Conservation (phyloP, 2,329 filamentous ascomycete genomes). For the Aspergillus proliferans region DNA sequence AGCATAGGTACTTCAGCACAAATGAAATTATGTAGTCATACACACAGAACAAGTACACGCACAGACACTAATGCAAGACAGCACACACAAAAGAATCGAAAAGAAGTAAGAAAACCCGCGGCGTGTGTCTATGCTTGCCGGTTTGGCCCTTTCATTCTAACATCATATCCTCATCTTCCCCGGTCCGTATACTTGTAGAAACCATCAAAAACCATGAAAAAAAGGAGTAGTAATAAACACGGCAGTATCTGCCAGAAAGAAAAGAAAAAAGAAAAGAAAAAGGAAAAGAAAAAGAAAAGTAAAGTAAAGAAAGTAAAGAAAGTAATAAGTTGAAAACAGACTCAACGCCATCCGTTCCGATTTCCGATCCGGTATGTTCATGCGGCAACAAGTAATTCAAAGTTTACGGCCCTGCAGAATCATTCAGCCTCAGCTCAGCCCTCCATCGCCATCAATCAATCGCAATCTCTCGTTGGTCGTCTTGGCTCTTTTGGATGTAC, state of each 20-base stretch:
- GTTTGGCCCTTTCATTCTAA: too few species aligned
- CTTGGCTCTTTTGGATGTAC: conserved; percentile 55
- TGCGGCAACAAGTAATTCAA: conserved; percentile 5
- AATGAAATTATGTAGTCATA: conserved; percentile 1
- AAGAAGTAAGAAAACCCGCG: too few species aligned
- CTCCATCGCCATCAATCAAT: conserved; percentile 40
- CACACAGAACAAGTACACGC: not conserved
- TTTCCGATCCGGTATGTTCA: not conserved
- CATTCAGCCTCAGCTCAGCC: conserved; percentile 17
- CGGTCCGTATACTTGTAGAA: too few species aligned
- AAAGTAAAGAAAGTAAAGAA: conserved; percentile 1
- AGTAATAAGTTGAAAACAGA: conserved; percentile 1
- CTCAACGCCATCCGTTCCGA: conserved; percentile 9
- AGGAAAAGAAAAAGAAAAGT: conserved; percentile 1
- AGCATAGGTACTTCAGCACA: too few species aligned
- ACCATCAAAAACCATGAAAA: too few species aligned
- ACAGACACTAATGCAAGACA: too few species aligned
- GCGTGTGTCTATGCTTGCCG: too few species aligned
- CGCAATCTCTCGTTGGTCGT: conserved; percentile 48
- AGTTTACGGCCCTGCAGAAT: not conserved
- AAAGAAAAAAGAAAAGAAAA: conserved; percentile 1
- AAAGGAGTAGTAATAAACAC: not conserved
- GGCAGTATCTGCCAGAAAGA: not conserved
- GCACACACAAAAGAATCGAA: too few species aligned
- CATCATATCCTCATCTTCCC: too few species aligned